Evolutionary conservation across 129 eudicot species (phyloP), one percentile per base, ranked within the genome.

Genomic region (Escallonia herrerae): DNA sequence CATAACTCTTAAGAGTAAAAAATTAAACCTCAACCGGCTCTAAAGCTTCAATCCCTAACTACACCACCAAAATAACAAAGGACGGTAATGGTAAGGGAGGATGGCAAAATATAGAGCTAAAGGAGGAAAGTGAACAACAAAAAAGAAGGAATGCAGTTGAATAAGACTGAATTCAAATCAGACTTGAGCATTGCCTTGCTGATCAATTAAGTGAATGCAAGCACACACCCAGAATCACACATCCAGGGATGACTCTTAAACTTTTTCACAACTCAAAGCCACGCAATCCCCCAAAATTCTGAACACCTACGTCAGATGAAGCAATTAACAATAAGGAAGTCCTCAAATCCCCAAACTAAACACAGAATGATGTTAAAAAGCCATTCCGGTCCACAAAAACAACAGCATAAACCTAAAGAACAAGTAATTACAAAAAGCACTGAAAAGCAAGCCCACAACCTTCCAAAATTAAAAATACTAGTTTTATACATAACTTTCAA

Each of bases 321-420:
- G 64, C 63, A 63, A 54, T 37, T 15, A 38, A 54, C 56, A 72
- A 33, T 10, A 44, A 63, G 43, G 15, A 37, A 71, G 38, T 6
- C 38, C 7, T 5, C 52, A 43, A 61, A 43, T 56, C 44, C 59
- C 63, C 58, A 48, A 15, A 53, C 45, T 54, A 22, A 49, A 39
- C n/a, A 51, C 22, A 22, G 63, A 67, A 67, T 54, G 54, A 67
- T 42, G 52, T 14, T 10, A 67, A 55, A 55, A 15, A 43, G 7
- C 55, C 57, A 56, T 3, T 13, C 6, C 15, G 46, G 39, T 56
- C 65, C 40, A 40, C 43, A 45, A 51, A 55, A 43, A 56, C 22
- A 15, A 9, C 22, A 53, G 14, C 5, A 12, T 14, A 51, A 53
- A n/a, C 58, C 44, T 49, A 10, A 14, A 52, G 15, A 40, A 40